Percentiles rank a stretch among this genome's conserved stretches.
Conservation (phyloP, 768 basidiomycete genomes). For the Leccinum uliginosum region DNA sequence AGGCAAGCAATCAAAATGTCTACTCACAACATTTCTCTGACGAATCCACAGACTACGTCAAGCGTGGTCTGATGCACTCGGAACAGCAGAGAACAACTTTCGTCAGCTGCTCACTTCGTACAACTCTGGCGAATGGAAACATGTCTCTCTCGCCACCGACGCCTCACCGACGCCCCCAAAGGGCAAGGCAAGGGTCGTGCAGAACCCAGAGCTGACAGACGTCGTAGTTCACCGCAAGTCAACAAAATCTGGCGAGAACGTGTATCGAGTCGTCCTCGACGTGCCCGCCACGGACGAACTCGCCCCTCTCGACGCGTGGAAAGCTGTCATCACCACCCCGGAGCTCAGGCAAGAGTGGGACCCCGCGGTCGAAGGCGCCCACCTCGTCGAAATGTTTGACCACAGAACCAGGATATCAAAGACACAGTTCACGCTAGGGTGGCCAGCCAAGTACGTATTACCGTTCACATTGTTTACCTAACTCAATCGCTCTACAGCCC, state of each 20-base stretch:
- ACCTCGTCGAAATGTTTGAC: slow-evolving; percentile 83
- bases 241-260: slow-evolving; percentile 65
- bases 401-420: slow-evolving; percentile 79
- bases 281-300: slow-evolving; percentile 56
- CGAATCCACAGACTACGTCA: slow-evolving; percentile 59
- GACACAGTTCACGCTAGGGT: slow-evolving; percentile 90
- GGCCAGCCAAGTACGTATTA: slow-evolving; percentile 91
- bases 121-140: slow-evolving; percentile 74
- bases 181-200: slow-evolving; percentile 52
- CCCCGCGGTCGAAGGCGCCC: slow-evolving; percentile 83
- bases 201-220: slow-evolving; percentile 59
- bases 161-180: slow-evolving; percentile 45
- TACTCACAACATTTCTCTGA: background rate
- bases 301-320: slow-evolving; percentile 71
- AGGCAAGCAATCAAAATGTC: slow-evolving; percentile 35
- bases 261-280: slow-evolving; percentile 81
- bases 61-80: slow-evolving; percentile 76
- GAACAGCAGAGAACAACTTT: slow-evolving; percentile 72
- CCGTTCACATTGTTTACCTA: background rate
- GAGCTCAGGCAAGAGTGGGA: slow-evolving; percentile 92
- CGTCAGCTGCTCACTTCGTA: slow-evolving; percentile 71
- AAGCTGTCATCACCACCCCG: slow-evolving; percentile 75
- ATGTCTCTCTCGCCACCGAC: slow-evolving; percentile 49
- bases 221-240: slow-evolving; percentile 75
- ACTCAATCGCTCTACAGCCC: slow-evolving; percentile 49